Evolutionary conservation across 495 filamentous ascomycete species (phyloP), one percentile per base, ranked within the genome.

Genomic region (Haplographium delicatum): DNA sequence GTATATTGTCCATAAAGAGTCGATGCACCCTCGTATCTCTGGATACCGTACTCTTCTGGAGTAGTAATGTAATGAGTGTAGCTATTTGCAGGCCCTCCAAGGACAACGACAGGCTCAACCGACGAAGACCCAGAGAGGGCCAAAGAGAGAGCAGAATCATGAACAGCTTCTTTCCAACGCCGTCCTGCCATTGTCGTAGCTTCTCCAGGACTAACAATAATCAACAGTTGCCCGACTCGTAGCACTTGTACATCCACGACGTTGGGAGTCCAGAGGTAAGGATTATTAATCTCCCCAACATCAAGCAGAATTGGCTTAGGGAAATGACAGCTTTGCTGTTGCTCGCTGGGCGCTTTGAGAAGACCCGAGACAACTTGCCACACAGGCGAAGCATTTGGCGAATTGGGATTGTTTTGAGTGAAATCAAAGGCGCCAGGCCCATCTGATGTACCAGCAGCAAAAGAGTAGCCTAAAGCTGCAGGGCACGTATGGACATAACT

Each of bases 61-160:
- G 93, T 98, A 8, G 88, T 69, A 66, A 95, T 94, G 65, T 98
- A 98, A 64, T 98, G 93, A 11, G 93, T 89, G 65, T 98, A 98
- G 58, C 78, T 89, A 67, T 98, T 98, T 7, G 91, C 88, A 4
- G 91, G 93, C 1, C 88, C 89, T n/a, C 93, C 93, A 11, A 98
- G 72, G 19, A 96, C 88, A 8, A 94, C 86, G 15, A 88, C 67
- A 2, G 89, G 89, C 1, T 76, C 62, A 26, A 54, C 52, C 10
- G 57, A 44, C 3, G 56, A 63, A 38, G 34, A 48, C n/a, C 71
- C 62, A 75, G 60, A 16, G 48, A 70, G 40, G 5, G 52, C 27
- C 6, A 84, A 72, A 0, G 72, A 63, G 1, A 66, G 51, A 6
- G 73, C 66, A 0, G 75, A 69, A 18, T 73, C 74, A n/a, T 72